A percentile compares a stretch with the other conserved stretches of the same genome.
Conservation (phyloP, 2,329 filamentous ascomycete genomes). For the Camillea tinctor region DNA sequence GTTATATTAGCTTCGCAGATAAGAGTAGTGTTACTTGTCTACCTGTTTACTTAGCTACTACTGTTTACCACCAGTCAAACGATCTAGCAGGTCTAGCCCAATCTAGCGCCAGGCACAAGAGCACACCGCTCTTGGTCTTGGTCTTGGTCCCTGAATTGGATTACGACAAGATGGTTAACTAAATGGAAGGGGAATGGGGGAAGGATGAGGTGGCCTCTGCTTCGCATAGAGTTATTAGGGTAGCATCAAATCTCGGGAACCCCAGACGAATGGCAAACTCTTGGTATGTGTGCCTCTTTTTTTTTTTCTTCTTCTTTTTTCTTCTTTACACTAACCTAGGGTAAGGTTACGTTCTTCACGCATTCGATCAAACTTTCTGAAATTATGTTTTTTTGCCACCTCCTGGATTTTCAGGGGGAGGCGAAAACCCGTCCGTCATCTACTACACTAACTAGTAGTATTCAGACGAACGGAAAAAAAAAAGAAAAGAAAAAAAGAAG, state of each 20-base stretch:
- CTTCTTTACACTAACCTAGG: too few species aligned
- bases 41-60: not conserved
- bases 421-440: too few species aligned
- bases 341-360: too few species aligned
- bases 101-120: not conserved
- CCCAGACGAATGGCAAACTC: not conserved
- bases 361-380: not conserved
- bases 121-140: not conserved
- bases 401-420: slow-evolving; percentile 32
- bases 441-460: too few species aligned
- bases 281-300: not conserved
- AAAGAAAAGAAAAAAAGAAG: slow-evolving; percentile 2
- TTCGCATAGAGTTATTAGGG: not conserved
- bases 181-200: too few species aligned
- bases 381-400: slow-evolving; percentile 26
- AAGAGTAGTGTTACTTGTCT: too few species aligned
- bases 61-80: not conserved
- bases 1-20: not conserved
- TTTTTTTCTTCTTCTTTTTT: not conserved
- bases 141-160: too few species aligned
- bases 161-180: too few species aligned
- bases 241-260: not conserved
- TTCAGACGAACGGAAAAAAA: not conserved
- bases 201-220: not conserved
- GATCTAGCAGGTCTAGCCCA: not conserved